phyloP scores from a whole-genome alignment of 306 rosid genomes.

The Heteromeles arbutifolia region DNA sequence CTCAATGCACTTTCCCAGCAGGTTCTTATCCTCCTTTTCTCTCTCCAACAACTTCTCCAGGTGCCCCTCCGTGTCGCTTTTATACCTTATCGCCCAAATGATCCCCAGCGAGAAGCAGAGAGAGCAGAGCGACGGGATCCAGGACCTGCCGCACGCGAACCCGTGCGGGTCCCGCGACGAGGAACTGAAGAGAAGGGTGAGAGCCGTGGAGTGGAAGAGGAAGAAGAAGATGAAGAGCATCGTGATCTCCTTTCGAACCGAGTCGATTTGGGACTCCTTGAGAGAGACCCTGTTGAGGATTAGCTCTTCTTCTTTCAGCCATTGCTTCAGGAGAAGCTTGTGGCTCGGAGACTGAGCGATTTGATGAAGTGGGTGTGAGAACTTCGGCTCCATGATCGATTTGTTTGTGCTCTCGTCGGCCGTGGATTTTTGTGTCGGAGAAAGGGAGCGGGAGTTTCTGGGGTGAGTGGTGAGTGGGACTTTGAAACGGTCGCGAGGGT shows the following conservation, averaged over 20 bases:
- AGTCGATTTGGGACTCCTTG: constrained; percentile 80
- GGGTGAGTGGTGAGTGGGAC: neutral
- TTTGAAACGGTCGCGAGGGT: constrained; percentile 9
- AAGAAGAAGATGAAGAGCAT: constrained; percentile 80
- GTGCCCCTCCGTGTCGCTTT: constrained; percentile 74
- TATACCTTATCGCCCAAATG: constrained; percentile 83
- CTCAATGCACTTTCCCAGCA: constrained; percentile 66
- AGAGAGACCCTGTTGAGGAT: constrained; percentile 57
- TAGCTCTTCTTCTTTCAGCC: constrained; percentile 92
- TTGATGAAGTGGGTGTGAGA: constrained; percentile 84
- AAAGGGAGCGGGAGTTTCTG: constrained; percentile 2
- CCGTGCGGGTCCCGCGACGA: constrained; percentile 16
- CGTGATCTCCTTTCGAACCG: constrained; percentile 63
- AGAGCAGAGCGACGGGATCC: constrained; percentile 84
- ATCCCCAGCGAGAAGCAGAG: constrained; percentile 61
- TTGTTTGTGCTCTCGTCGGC: constrained; percentile 35
- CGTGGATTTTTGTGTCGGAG: constrained; percentile 23
- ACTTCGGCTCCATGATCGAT: constrained; percentile 70
- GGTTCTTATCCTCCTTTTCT: constrained; percentile 71
- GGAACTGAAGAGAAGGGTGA: constrained; percentile 69
- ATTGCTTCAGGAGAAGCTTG: constrained; percentile 92
- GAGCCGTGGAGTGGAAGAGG: constrained; percentile 80
- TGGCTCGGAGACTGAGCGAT: constrained; percentile 87
- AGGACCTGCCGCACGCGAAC: constrained; percentile 50
- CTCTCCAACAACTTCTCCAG: constrained; percentile 68